Evolutionary conservation across 2,329 filamentous ascomycete genomes (phyloP), one percentile per base, ranked within the genome.

Genomic region (Pseudonectria buxi): DNA sequence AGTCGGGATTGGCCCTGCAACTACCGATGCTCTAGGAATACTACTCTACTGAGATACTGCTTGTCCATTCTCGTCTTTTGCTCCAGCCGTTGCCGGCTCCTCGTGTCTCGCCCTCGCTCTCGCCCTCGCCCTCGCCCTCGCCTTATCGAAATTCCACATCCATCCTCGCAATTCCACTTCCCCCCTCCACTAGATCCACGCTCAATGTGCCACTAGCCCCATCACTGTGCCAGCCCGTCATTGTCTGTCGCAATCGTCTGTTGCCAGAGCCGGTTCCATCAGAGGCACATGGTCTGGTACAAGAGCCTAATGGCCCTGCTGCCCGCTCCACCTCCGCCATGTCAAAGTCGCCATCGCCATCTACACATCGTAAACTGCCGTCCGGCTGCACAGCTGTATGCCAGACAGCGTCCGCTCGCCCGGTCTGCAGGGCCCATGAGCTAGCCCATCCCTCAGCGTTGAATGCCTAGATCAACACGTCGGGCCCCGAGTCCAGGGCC

Each of bases 401-500:
- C 18, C 40, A 44, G 28, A 44, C 33, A 13, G 33, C 36, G 26
- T 46, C 40, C 15, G 28, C 33, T 32, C 41, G 41, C 12, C 55
- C 52, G 10, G 37, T 43, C 32, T 57, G 40, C 25, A 62, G 35
- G 13, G 47, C 52, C 59, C 59, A 63, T 25, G 53, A 50, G 35
- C 44, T 50, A 16, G 53, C 53, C 54, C 48, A 57, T 14, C 59
- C 59, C n/a, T 60, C 53, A 26, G 50, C 45, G 33, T 50, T 54
- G 33, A 61, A 60, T 3, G 49, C 56, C 59, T 55, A 63, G 35
- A 63, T 43, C 14, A 62, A 40, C 52, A 62, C 50, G 28, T 58
- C 52, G 6, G 55, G 54, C 24, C 47, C 55, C 15, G 53, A 50
- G 25, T 59, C 52, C 9, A 63, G 35, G 14, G 53, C 51, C 33